Base-by-base conservation (phyloP, 176 grass and related monocot species). In the Neostapfia colusana region DNA sequence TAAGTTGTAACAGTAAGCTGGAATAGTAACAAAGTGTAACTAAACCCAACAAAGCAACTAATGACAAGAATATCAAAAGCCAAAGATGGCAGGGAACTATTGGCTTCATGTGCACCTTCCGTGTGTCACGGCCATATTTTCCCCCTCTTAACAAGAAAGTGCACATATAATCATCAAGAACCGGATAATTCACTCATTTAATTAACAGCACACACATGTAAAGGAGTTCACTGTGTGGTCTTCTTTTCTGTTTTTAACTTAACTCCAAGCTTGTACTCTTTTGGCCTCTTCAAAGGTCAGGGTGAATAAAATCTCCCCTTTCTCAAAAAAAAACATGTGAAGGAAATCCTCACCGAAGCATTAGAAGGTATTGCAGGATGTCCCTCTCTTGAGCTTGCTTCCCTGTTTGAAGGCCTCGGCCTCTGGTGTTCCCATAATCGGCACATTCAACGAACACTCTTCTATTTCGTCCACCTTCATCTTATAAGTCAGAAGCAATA, bases 311-410 rank as follows among this genome's bases (percentile, higher is more conserved):
- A 31, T 31, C 31, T 31, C 31, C 31, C 31, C 3, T 31, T 31
- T 31, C 31, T 31, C 31, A 31, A 31, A 31, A n/a, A n/a, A 23
- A 63, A 48, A 35, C 28, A 38, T 24, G 20, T 65, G n/a, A 6
- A 20, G n/a, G 15, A 79, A 79, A 34, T 60, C 58, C n/a, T 80
- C 17, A 70, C 65, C 38, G 5, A 70, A 80, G 51, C 7, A 69
- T 44, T 45, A 6, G 0, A 37, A 69, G 36, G 65, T 25, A 31
- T 69, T 50, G 37, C 9, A 18, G 40, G 10, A 56, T 79, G 24
- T 54, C 3, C 36, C 77, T 23, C 9, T 18, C 6, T 70, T 31
- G 31, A 31, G 31, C 31, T 31, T 3, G 3, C 2, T 2, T 31
- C 31, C 1, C 2, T 31, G 31, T 31, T 55, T 4, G 12, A 51